Percentiles rank a stretch among this genome's conserved stretches.
phyloP scores from a whole-genome alignment of 176 grass and related monocot species.

The Tillandsia leiboldiana region DNA sequence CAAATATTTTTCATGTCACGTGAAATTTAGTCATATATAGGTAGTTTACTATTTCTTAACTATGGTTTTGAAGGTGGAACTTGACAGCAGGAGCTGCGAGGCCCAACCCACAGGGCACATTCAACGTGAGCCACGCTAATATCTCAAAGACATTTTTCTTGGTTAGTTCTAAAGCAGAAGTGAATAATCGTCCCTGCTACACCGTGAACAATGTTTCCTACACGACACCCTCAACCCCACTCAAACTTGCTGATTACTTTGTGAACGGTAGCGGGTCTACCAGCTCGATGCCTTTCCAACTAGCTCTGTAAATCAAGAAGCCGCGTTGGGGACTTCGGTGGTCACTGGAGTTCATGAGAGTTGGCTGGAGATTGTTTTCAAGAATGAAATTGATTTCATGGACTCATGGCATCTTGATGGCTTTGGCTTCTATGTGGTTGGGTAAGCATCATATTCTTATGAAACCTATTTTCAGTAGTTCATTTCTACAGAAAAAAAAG shows the following conservation, averaged over 20 bases:
- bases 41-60: not conserved
- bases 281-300: constrained; percentile 7
- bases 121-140: not conserved
- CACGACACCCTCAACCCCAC: not conserved
- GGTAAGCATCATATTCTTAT: constrained; percentile 1
- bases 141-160: constrained; percentile 8
- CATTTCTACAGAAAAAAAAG: too few relatives aligned
- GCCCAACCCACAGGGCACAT: constrained; percentile 9
- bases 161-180: not conserved
- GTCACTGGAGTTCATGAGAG: constrained; percentile 1
- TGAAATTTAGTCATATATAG: not conserved
- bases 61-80: constrained; percentile 8
- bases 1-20: not conserved
- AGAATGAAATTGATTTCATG: constrained; percentile 2
- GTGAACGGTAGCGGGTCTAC: constrained; percentile 1
- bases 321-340: not conserved
- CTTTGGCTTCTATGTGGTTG: constrained; percentile 5
- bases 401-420: constrained; percentile 12
- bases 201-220: constrained; percentile 1
- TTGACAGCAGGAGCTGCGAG: constrained; percentile 6
- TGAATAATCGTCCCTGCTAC: not conserved
- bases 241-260: constrained; percentile 7
- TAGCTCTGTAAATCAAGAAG: constrained; percentile 3
- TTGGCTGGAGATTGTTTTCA: constrained; percentile 6
- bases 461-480: not conserved